These are phyloP conservation scores for Symmetrospora coprosmae DNA, from an alignment of 768 basidiomycete species.

Conservation along the genomic window DNA sequence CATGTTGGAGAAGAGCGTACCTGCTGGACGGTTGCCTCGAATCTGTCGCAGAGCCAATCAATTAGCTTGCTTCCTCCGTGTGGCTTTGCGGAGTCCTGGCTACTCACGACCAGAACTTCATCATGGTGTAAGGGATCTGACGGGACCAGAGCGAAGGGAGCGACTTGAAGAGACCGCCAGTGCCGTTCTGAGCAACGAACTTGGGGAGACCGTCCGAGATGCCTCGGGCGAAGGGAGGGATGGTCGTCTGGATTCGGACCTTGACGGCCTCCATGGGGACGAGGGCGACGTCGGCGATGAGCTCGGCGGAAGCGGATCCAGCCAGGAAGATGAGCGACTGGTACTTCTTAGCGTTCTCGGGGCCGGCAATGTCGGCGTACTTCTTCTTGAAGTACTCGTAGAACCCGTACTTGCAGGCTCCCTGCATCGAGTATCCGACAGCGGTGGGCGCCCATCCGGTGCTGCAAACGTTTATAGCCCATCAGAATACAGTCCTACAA, in stretches of 20 bases:
- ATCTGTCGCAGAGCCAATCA: no score
- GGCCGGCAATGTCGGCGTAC: conserved; percentile 40
- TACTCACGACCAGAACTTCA: conserved; percentile 33
- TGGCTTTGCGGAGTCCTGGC: background rate
- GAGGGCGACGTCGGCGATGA: conserved; percentile 43
- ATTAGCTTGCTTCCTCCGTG: background rate
- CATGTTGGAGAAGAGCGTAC: no score
- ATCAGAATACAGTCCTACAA: background rate
- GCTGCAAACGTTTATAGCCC: background rate
- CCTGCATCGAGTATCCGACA: conserved; percentile 42
- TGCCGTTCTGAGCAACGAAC: conserved; percentile 29
- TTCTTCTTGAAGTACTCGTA: conserved; percentile 43
- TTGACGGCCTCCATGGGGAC: conserved; percentile 37
- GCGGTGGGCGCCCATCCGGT: conserved; percentile 42
- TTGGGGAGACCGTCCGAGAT: conserved; percentile 26
- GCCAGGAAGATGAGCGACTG: conserved; percentile 42
- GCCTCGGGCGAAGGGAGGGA: conserved; percentile 31
- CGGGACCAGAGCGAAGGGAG: conserved; percentile 34
- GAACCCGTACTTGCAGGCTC: conserved; percentile 36
- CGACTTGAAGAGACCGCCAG: conserved; percentile 33
- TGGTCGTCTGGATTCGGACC: conserved; percentile 35
- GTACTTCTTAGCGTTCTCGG: conserved; percentile 40
- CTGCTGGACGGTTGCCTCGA: conserved; percentile 34
- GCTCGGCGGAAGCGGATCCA: conserved; percentile 42
- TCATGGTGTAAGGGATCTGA: conserved; percentile 35